Evolutionary conservation across 176 grass and related monocot genomes (phyloP), one percentile per base, ranked within the genome.

Genomic region (Carex cristatella): DNA sequence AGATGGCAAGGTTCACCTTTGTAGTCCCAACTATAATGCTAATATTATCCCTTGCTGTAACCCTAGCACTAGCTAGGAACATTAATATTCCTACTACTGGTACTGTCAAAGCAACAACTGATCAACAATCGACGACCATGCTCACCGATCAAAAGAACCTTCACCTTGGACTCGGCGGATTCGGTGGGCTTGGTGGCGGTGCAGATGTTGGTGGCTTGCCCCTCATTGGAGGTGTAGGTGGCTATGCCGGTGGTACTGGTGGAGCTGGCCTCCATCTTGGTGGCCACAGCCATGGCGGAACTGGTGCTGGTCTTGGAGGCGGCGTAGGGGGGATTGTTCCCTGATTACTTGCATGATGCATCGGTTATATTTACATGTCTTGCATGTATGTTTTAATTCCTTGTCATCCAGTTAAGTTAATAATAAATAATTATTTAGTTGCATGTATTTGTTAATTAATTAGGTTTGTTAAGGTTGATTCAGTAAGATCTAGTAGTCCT

Each of bases 81-180:
- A 69, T 83, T 23, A 23, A 23, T 23, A 23, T 23, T 23, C 23
- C 23, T 5, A 44, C 81, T 1, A 54, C 40, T 23, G 12, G 18
- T 60, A 80, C 51, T 2, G 60, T 30, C 15, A 28, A 80, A 55
- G 14, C 44, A 2, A 53, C 11, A 13, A 14, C 74, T 30, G 74
- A 30, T 49, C 46, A 49, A 3, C 38, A 77, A 49, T 11, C 53
- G 61, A 14, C 53, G 0, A 7, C 27, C 18, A 33, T 32, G n/a
- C 48, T 83, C 12, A 83, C 35, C 14, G 81, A 83, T 2, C n/a
- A 69, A 64, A 81, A 81, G 61, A 83, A 83, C 12, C 81, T 68
- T 15, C 81, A 68, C 48, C 10, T 83, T 14, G 81, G 81, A 18
- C 62, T 83, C 42, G 12, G 44, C 4, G 81, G 81, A 16, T 83